Conservation (phyloP, 2,329 filamentous ascomycete genomes). For the Talaromyces sp. region DNA sequence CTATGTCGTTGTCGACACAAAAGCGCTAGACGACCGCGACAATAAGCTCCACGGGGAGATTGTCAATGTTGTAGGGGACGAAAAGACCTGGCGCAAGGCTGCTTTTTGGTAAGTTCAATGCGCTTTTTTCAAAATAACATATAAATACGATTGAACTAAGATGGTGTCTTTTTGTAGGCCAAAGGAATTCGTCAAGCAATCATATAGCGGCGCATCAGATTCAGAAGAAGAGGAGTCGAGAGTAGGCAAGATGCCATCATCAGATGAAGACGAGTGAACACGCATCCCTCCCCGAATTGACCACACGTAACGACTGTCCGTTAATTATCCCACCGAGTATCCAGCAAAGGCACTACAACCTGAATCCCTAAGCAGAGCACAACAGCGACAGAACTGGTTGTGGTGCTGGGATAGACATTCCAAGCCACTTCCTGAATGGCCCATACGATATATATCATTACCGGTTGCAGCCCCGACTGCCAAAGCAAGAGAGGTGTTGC, state of each 20-base stretch:
- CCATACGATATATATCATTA: slow-evolving; percentile 66
- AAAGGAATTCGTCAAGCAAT: slow-evolving; percentile 66
- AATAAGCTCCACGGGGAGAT: slow-evolving; percentile 85
- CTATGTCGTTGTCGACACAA: slow-evolving; percentile 76
- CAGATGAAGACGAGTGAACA: slow-evolving; percentile 67
- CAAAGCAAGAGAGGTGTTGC: slow-evolving; percentile 81
- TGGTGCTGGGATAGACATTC: slow-evolving; percentile 86
- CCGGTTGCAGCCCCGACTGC: slow-evolving; percentile 64
- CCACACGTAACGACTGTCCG: not conserved
- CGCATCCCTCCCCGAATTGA: slow-evolving; percentile 10
- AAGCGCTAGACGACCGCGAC: slow-evolving; percentile 58
- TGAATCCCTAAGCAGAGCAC: slow-evolving; percentile 66
- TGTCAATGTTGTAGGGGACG: slow-evolving; percentile 84
- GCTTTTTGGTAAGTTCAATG: slow-evolving; percentile 66
- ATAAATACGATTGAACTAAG: not conserved
- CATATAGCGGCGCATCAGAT: slow-evolving; percentile 59
- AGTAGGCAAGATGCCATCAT: slow-evolving; percentile 79
- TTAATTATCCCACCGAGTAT: not conserved
- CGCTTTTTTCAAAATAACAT: not conserved
- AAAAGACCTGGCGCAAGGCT: slow-evolving; percentile 87
- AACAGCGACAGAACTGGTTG: slow-evolving; percentile 59
- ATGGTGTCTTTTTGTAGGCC: slow-evolving; percentile 52
- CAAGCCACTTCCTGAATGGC: slow-evolving; percentile 82
- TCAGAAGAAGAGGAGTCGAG: slow-evolving; percentile 74
- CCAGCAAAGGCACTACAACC: slow-evolving; percentile 56